Evolutionary conservation across 192 early-diverging fungal genomes (phyloP).

Genomic region (Backusella tarrabulga): DNA sequence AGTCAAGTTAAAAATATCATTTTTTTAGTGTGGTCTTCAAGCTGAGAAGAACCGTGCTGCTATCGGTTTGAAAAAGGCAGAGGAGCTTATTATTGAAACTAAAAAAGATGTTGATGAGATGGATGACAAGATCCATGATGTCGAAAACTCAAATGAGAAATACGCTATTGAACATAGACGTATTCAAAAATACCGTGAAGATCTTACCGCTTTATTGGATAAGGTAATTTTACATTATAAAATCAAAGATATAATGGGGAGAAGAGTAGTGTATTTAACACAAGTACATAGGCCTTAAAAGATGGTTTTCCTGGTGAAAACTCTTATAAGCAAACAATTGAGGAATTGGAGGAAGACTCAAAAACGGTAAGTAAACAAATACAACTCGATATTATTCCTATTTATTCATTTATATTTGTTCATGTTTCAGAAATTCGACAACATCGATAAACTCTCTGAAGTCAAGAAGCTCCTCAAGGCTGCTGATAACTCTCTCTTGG

Average conservation of each 20-base stretch:
- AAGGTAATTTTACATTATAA: slow-evolving; percentile 22
- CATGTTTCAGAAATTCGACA: neutral
- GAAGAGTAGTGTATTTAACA: neutral
- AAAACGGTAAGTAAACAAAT: neutral
- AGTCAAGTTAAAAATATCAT: neutral
- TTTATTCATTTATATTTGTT: neutral
- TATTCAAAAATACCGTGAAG: slow-evolving; percentile 35
- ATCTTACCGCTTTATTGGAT: slow-evolving; percentile 25
- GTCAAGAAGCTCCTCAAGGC: slow-evolving; percentile 22
- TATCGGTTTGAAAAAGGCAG: slow-evolving; percentile 14
- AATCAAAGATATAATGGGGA: neutral
- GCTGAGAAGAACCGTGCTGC: slow-evolving; percentile 7
- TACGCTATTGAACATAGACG: slow-evolving; percentile 28
- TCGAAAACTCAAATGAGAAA: slow-evolving; percentile 25
- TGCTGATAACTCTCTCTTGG: slow-evolving; percentile 23
- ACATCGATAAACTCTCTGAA: neutral
- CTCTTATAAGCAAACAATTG: slow-evolving; percentile 11
- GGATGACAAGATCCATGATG: slow-evolving; percentile 17
- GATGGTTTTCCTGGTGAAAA: slow-evolving; percentile 5
- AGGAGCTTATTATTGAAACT: neutral
- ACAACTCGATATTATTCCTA: neutral
- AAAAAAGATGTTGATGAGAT: slow-evolving; percentile 14
- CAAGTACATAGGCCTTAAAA: neutral
- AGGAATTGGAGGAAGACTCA: neutral
- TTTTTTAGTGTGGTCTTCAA: slow-evolving; percentile 24